Conservation (phyloP, 176 grass and related monocot species). For the Rhipidocladum racemiflorum region DNA sequence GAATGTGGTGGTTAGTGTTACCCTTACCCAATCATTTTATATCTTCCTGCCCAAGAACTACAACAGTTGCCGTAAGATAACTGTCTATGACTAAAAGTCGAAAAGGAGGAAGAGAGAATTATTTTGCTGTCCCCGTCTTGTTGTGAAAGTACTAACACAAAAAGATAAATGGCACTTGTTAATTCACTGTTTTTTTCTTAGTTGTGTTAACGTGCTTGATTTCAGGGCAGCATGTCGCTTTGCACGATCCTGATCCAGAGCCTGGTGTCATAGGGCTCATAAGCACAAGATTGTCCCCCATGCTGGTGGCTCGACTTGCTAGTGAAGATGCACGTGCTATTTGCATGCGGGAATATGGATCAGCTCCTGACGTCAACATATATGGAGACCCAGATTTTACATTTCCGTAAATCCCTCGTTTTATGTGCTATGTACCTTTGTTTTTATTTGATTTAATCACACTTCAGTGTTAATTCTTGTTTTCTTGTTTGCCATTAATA, state of each 20-base stretch:
- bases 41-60: background rate
- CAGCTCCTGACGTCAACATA: conserved; percentile 76
- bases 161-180: background rate
- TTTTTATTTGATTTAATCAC: background rate
- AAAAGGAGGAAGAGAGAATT: background rate
- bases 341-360: conserved; percentile 86
- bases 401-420: conserved; percentile 62
- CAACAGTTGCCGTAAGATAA: background rate
- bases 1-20: background rate
- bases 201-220: conserved; percentile 29
- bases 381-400: conserved; percentile 87
- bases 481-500: background rate
- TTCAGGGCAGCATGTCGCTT: conserved; percentile 87
- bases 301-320: conserved; percentile 58
- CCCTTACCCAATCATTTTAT: background rate
- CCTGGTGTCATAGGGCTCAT: conserved; percentile 83
- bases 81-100: background rate
- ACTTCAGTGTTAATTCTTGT: background rate
- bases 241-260: conserved; percentile 75
- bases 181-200: background rate
- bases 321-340: conserved; percentile 87
- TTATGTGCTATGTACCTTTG: background rate
- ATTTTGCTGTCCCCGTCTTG: background rate
- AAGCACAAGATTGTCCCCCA: conserved; percentile 81
- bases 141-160: background rate